These are phyloP conservation scores for Cicer arietinum DNA, from an alignment of 306 rosid genomes.

Conservation along the genomic window DNA sequence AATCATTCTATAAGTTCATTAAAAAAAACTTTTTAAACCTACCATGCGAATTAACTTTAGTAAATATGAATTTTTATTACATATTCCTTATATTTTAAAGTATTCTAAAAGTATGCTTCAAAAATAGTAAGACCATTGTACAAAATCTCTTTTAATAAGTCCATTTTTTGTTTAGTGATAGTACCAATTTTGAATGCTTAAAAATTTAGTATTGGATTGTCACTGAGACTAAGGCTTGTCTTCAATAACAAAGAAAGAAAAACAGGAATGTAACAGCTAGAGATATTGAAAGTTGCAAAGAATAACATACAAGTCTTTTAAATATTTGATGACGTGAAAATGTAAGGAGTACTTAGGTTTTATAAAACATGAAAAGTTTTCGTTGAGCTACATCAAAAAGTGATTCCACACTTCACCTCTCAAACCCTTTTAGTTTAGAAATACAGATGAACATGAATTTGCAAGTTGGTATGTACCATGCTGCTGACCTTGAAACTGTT, in stretches of 20 bases:
- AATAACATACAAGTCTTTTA: background rate
- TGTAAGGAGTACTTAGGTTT: constrained; percentile 3
- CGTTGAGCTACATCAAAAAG: constrained; percentile 26
- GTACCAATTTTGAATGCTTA: no score
- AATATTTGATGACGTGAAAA: constrained; percentile 10
- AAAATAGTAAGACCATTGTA: no score
- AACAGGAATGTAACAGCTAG: background rate
- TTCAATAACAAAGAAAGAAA: background rate
- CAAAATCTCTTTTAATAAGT: no score
- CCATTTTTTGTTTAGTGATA: no score
- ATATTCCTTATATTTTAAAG: no score
- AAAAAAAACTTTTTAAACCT: no score
- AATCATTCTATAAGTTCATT: no score
- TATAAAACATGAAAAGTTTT: constrained; percentile 27
- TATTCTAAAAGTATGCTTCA: no score
- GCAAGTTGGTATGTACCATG: constrained; percentile 55
- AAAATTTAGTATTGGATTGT: no score
- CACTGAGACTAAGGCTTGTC: no score
- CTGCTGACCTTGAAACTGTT: constrained; percentile 61
- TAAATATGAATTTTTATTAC: no score
- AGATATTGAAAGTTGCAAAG: constrained; percentile 17
- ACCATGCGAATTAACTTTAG: no score
- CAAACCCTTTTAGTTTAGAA: constrained; percentile 53
- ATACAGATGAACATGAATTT: constrained; percentile 60
- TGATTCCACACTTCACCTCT: background rate